Percentiles rank a stretch among this genome's conserved stretches.
Conservation (phyloP, 495 filamentous ascomycete species). For the Penicillium bovifimosum region DNA sequence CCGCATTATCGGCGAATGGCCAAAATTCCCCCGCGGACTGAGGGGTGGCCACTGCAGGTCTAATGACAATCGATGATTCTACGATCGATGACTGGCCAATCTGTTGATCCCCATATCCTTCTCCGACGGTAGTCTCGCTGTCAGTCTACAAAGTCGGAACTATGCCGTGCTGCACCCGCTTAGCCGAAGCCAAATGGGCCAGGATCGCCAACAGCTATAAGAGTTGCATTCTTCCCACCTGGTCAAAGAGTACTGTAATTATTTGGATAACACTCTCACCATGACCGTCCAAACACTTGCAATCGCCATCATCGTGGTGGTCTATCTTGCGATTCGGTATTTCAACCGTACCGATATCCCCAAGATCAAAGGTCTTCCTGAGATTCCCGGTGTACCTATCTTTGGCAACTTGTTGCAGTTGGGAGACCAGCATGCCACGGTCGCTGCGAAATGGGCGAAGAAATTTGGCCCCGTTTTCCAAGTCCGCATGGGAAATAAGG, state of each 20-base stretch:
- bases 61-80: background rate
- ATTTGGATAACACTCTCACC: background rate
- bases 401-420: slow-evolving; percentile 61
- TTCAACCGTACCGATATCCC: slow-evolving; percentile 54
- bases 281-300: slow-evolving; percentile 44
- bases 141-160: slow-evolving; percentile 5
- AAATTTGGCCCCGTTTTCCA: slow-evolving; percentile 65
- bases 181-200: background rate
- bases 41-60: too few species aligned
- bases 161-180: background rate
- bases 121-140: background rate
- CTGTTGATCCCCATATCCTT: background rate
- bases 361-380: slow-evolving; percentile 59
- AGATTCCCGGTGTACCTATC: slow-evolving; percentile 57
- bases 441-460: slow-evolving; percentile 50
- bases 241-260: background rate
- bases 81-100: slow-evolving; percentile 1
- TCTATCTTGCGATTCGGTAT: slow-evolving; percentile 50
- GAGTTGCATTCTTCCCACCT: background rate
- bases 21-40: background rate
- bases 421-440: slow-evolving; percentile 49
- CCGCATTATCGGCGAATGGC: background rate
- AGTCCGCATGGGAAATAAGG: slow-evolving; percentile 59
- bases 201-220: background rate
- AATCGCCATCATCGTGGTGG: slow-evolving; percentile 36